Conservation (phyloP, 2,329 filamentous ascomycete species). For the Monilinia laxa region DNA sequence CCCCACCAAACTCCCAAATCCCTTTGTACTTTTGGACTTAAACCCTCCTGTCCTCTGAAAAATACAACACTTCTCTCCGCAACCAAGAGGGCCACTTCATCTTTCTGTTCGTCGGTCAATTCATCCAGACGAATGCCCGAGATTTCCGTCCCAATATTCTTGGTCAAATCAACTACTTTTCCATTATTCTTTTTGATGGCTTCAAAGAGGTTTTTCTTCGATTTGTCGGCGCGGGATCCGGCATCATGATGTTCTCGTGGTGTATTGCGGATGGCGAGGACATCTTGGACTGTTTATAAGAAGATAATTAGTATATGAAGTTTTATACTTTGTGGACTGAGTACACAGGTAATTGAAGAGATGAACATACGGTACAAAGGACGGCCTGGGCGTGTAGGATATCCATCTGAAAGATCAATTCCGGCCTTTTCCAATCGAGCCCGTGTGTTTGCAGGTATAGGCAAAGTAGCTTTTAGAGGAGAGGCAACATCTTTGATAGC, state of each 20-base stretch:
- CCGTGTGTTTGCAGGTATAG: slow-evolving; percentile 56
- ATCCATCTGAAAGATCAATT: slow-evolving; percentile 67
- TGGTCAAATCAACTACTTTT: slow-evolving; percentile 55
- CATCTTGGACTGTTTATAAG: slow-evolving; percentile 54
- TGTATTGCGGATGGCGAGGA: slow-evolving; percentile 61
- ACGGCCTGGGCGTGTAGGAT: slow-evolving; percentile 66
- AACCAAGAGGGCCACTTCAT: slow-evolving; percentile 46
- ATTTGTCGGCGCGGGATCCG: slow-evolving; percentile 62
- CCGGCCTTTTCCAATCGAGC: slow-evolving; percentile 65
- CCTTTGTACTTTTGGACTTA: slow-evolving; percentile 62
- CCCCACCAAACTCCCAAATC: slow-evolving; percentile 63
- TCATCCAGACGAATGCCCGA: slow-evolving; percentile 44
- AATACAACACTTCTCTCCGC: slow-evolving; percentile 45
- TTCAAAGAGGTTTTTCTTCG: slow-evolving; percentile 59
- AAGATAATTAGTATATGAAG: neutral
- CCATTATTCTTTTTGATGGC: slow-evolving; percentile 50
- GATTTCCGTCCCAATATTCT: slow-evolving; percentile 46
- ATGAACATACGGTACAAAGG: slow-evolving; percentile 54
- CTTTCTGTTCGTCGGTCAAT: slow-evolving; percentile 44
- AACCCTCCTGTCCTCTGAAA: slow-evolving; percentile 42
- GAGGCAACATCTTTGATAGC: slow-evolving; percentile 61
- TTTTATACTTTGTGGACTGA: neutral
- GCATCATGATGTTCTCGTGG: slow-evolving; percentile 58
- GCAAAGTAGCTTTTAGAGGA: slow-evolving; percentile 63
- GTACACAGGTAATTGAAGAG: neutral